Evolutionary conservation across 1,284 basidiomycete species (phyloP).

Genomic region (Pseudozyma thailandica): DNA sequence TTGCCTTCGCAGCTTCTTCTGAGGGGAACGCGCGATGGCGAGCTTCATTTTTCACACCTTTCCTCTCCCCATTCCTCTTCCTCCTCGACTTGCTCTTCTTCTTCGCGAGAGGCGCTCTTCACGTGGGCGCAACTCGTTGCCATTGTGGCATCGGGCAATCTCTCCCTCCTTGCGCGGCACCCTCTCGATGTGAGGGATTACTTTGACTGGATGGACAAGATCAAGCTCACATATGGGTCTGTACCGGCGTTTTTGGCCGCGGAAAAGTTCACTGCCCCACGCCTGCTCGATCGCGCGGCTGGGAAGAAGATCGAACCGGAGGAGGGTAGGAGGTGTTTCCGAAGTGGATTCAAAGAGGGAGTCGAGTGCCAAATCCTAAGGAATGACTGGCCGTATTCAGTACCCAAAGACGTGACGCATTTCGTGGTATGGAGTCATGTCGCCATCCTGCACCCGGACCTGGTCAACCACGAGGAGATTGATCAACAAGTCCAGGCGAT

Average conservation of each 20-base stretch:
- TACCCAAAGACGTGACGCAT: constrained; percentile 14
- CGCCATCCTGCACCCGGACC: constrained; percentile 17
- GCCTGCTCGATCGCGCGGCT: background rate
- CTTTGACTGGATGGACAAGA: constrained; percentile 35
- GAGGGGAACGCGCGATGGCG: constrained; percentile 27
- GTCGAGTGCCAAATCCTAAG: constrained; percentile 24
- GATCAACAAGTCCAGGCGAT: background rate
- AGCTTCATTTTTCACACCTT: constrained; percentile 12
- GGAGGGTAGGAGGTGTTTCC: constrained; percentile 8
- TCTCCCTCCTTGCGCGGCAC: constrained; percentile 18
- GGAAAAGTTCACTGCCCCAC: constrained; percentile 20
- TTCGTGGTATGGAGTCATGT: constrained; percentile 26
- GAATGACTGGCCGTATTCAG: constrained; percentile 40
- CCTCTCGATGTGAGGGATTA: constrained; percentile 33
- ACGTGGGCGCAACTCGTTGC: constrained; percentile 12
- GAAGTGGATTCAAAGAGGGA: constrained; percentile 1
- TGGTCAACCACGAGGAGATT: background rate
- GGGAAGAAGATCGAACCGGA: too few relatives aligned
- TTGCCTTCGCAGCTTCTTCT: constrained; percentile 15
- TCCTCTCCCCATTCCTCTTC: constrained; percentile 1
- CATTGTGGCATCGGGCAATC: constrained; percentile 18
- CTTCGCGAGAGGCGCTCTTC: constrained; percentile 18
- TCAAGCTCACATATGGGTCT: constrained; percentile 29
- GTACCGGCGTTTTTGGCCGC: constrained; percentile 14
- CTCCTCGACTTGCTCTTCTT: background rate